A percentile compares a stretch with the other conserved stretches of the same genome.
Evolutionary conservation across 1,284 basidiomycete species (phyloP).

Genomic region (Sporisorium iseilematis-ciliati): DNA sequence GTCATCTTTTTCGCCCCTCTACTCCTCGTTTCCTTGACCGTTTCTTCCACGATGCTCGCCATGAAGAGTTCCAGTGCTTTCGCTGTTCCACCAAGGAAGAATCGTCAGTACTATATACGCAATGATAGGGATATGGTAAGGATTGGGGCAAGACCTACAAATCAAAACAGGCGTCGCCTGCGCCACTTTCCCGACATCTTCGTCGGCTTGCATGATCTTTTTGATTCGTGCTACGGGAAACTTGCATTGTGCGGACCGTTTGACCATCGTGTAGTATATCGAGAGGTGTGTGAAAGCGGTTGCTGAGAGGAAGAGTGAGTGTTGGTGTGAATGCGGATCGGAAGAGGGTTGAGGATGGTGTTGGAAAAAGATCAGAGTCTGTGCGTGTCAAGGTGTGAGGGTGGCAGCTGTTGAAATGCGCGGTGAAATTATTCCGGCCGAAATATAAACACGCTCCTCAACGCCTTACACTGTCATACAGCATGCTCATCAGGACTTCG

Average conservation of each 20-base stretch:
- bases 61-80: conserved; percentile 97
- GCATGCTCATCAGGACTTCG: no score
- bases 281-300: background rate
- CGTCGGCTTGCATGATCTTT: conserved; percentile 99
- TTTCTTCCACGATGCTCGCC: conserved; percentile 84
- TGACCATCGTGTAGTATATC: conserved; percentile 60
- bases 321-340: background rate
- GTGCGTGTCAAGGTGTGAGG: background rate
- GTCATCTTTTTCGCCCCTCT: conserved; percentile 91
- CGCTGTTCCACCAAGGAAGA: conserved; percentile 73
- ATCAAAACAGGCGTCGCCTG: conserved; percentile 97
- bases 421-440: conserved; percentile 17
- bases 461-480: background rate
- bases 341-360: no score
- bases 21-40: conserved; percentile 82
- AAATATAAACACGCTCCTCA: background rate
- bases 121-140: background rate
- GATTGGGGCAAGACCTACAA: conserved; percentile 76
- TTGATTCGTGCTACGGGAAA: conserved; percentile 84
- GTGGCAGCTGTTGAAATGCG: conserved; percentile 19
- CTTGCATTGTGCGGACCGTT: conserved; percentile 62
- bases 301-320: background rate
- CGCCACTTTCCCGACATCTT: conserved; percentile 98
- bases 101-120: conserved; percentile 8
- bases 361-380: background rate